Evolutionary conservation across 108 stramenopile species (phyloP), one percentile per base, ranked within the genome.

Genomic region (Pseudonitzschia multiseries): DNA sequence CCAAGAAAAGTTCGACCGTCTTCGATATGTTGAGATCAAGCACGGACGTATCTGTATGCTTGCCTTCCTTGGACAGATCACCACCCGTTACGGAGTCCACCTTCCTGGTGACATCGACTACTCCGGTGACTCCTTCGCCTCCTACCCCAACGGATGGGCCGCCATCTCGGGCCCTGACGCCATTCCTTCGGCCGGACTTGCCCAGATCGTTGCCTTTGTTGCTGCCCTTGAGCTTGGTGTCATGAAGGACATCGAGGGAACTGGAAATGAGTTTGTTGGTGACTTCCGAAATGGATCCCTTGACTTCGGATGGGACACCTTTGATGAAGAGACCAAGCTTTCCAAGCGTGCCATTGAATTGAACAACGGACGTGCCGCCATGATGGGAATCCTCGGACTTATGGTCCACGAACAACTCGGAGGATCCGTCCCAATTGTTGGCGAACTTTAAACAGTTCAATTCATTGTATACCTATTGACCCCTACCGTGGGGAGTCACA

Each of bases 361-460:
- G 43, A 95, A 95, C 87, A 85, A 94, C 67, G 93, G 93, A 50
- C 89, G 93, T 69, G 91, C 91, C 18, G 93, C 93, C 42, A 78
- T 80, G 81, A 90, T 95, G 89, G 94, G 92, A 56, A 92, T 95
- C 80, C 87, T 95, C 69, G 94, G 80, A 15, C 77, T 93, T 56
- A 89, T 95, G 87, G 78, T 93, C 43, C 91, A 93, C 83, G 91
- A 90, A 81, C 84, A 87, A 75, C 75, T 90, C 27, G 87, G 82
- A 71, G 85, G 75, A 57, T 40, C 67, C 40, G 36, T 68, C 29
- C 67, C 67, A 68, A 32, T 68, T 21, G 67, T 68, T 68, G 67
- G 50, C 14, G 51, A 56, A 56, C 54, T 56, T 20, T 56, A 56
- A 56, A 26, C 40, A 22, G 40, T 64, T 22, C 26, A 1, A 9